Percentiles rank a stretch among this genome's conserved stretches.
Conservation (phyloP, 495 filamentous ascomycete genomes). For the Penicillium lagena region DNA sequence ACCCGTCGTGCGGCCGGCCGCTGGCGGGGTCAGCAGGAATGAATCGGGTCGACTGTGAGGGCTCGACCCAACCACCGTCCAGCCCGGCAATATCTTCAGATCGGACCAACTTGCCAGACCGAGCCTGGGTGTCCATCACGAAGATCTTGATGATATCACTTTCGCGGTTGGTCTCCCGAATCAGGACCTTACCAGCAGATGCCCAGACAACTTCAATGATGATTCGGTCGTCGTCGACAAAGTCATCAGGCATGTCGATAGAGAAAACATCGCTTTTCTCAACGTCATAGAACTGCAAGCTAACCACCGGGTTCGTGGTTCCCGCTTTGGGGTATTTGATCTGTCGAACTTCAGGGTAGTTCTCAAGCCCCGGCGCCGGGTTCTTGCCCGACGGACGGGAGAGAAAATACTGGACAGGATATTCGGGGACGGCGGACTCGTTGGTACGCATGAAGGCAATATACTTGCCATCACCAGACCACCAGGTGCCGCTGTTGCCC, state of each 20-base stretch:
- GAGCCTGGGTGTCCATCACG: constrained; percentile 69
- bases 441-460: constrained; percentile 90
- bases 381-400: constrained; percentile 74
- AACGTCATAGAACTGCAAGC: constrained; percentile 84
- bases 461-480: constrained; percentile 81
- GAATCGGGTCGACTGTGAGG: constrained; percentile 77
- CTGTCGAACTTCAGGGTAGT: constrained; percentile 80
- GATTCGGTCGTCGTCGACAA: constrained; percentile 72
- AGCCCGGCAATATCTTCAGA: constrained; percentile 69
- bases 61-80: constrained; percentile 97
- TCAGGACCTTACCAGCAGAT: constrained; percentile 64
- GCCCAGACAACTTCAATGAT: constrained; percentile 95
- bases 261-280: constrained; percentile 71
- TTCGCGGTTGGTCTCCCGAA: constrained; percentile 90
- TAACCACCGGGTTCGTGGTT: constrained; percentile 84
- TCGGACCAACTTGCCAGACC: constrained; percentile 74
- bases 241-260: constrained; percentile 70
- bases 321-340: constrained; percentile 99
- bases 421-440: constrained; percentile 86
- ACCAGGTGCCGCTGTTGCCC: constrained; percentile 84
- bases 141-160: constrained; percentile 84
- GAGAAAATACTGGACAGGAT: constrained; percentile 89
- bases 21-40: constrained; percentile 78
- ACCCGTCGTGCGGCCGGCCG: constrained; percentile 76
- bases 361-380: constrained; percentile 69